Evolutionary conservation across 176 grass and related monocot genomes (phyloP), one percentile per base, ranked within the genome.

Genomic region (Tuctoria greenei): DNA sequence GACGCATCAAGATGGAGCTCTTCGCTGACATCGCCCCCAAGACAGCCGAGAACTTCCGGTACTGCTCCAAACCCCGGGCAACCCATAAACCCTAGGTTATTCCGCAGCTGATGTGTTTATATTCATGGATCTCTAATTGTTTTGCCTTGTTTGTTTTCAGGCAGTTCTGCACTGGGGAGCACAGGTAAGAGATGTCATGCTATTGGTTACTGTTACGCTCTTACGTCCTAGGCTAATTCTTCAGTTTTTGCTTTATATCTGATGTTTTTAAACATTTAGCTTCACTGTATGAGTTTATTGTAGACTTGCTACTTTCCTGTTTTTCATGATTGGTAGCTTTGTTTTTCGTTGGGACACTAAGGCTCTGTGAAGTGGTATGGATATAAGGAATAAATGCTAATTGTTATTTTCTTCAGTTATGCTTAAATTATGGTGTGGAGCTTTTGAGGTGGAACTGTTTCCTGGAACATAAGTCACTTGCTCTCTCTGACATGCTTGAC

Each of bases 1-100:
- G 89, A 15, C 95, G 91, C 62, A 92, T 98, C 89, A 98, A 98
- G 91, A 98, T 98, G 95, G 95, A 98, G 80, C 89, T 98, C 66
- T 98, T 98, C 46, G 91, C 89, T 20, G 95, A 98, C 74, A 64
- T 98, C 76, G 35, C 85, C 69, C 91, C 95, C 63, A 98, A 88
- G 83, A 88, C 95, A 42, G 91, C 91, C 10, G 91, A 98, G 87
- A 98, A 98, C 79, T 98, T 98, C 82, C 59, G 94, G 94, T 93
- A 77, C 8, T 23, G 15, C 23, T 21, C 71, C 59, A 78, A 49
- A 65, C 17, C 36, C 51, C 28, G 18, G 21, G 0, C 20, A 5
- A 0, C 6, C 12, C 37, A 24, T 64, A 64, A 84, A 88, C 76
- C 56, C 76, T 88, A 88, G 70, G 46, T 36, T 70, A 46, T 68